Percentiles rank a stretch among this genome's conserved stretches.
Conservation (phyloP, 1,284 basidiomycete species). For the Trichosporon sp. region DNA sequence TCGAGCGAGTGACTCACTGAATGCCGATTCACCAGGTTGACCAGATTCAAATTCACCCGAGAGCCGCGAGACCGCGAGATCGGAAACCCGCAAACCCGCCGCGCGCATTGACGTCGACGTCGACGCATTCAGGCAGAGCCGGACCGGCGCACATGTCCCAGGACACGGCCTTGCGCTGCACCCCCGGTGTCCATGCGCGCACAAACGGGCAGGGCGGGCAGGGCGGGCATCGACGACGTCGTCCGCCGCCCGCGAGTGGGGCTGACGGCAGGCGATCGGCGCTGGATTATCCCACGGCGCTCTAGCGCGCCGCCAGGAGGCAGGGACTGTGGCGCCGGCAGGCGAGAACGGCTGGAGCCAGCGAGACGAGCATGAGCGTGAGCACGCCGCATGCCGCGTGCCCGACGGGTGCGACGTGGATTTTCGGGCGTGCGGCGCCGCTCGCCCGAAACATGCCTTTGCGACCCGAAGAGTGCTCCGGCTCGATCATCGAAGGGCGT, state of each 20-base stretch:
- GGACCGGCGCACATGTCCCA: background rate
- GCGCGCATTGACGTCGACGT: too few relatives aligned
- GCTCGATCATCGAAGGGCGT: background rate
- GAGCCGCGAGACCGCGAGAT: too few relatives aligned
- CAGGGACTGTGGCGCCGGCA: background rate
- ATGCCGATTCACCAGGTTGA: too few relatives aligned
- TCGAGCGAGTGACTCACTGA: background rate
- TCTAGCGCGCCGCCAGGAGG: background rate
- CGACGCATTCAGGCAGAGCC: background rate
- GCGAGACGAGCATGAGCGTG: too few relatives aligned
- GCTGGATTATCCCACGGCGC: background rate
- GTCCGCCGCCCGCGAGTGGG: background rate
- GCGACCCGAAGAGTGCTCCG: background rate
- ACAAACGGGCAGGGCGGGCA: background rate
- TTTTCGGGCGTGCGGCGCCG: background rate
- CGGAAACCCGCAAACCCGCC: too few relatives aligned
- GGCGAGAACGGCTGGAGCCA: background rate
- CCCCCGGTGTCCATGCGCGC: too few relatives aligned
- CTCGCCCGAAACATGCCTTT: background rate
- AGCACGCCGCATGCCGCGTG: too few relatives aligned
- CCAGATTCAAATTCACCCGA: too few relatives aligned
- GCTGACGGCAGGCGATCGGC: background rate
- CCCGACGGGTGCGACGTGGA: too few relatives aligned
- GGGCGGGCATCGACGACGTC: background rate
- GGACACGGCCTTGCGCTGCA: background rate